Evolutionary conservation across 2,329 filamentous ascomycete genomes (phyloP), one percentile per base, ranked within the genome.

Genomic region (Botrytis galanthina): DNA sequence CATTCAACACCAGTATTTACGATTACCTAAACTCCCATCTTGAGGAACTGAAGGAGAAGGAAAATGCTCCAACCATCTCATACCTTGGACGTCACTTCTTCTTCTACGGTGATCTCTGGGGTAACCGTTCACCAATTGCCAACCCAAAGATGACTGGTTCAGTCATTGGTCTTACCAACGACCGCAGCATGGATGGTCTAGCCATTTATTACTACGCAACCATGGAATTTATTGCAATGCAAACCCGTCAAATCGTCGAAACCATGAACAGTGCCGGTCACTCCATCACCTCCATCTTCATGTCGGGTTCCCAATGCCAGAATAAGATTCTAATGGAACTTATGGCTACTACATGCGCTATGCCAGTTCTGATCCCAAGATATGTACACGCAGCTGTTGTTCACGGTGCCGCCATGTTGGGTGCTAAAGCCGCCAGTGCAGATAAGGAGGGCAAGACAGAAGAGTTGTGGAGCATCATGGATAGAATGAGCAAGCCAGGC

Each of bases 71-170:
- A 0, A 90, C 89, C 70, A 88, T 98, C 75, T 91, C 93, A 29
- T 97, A 95, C 82, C 87, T 99, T 2, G 94, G 91, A 20, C 93
- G 95, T 14, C 95, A 99, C 83, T 92, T 97, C 85, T 99, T 99
- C 89, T 97, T 99, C 86, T 99, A 99, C 82, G 96, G 96, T 76
- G 96, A 99, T 81, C 87, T 98, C 6, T 98, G 97, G 88, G 96
- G 96, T 75, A 99, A 99, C 85, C 91, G 96, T 59, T 97, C 94
- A 32, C 96, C 96, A 1, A 89, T 99, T 73, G 95, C 96, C 6
- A 95, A 99, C 80, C 87, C 95, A 39, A 92, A 90, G 83, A 99
- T 99, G 96, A 92, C 92, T 77, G 96, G 96, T 39, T 90, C 93
- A 10, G 89, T 97, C 76, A 91, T 98, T 75, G 96, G 96, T 29